Evolutionary conservation across 2,329 filamentous ascomycete species (phyloP).

Genomic region (Aureobasidium sp.): DNA sequence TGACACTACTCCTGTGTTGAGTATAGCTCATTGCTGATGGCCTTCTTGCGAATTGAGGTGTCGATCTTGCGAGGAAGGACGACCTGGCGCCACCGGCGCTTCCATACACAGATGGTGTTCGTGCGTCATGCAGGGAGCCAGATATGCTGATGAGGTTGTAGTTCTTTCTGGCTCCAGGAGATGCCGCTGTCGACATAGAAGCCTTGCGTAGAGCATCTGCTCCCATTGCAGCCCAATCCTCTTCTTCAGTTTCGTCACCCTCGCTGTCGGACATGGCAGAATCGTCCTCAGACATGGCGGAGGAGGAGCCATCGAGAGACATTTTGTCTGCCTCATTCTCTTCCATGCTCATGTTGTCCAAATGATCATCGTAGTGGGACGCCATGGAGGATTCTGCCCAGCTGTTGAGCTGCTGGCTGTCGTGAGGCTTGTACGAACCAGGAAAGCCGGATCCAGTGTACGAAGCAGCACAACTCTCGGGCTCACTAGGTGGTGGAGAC

Average conservation of each 20-base stretch:
- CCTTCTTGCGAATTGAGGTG: slow-evolving; percentile 6
- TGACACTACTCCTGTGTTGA: background rate
- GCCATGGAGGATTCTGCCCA: slow-evolving; percentile 15
- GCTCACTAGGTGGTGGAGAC: slow-evolving; percentile 45
- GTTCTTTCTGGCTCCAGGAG: slow-evolving; percentile 13
- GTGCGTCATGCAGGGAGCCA: slow-evolving; percentile 10
- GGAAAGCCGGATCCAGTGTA: slow-evolving; percentile 25
- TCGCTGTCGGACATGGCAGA: slow-evolving; percentile 20
- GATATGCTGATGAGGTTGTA: slow-evolving; percentile 16
- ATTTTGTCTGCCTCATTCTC: slow-evolving; percentile 91
- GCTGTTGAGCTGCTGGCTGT: slow-evolving; percentile 11
- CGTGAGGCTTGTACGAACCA: slow-evolving; percentile 13
- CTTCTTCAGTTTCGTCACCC: slow-evolving; percentile 79
- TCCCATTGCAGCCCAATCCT: slow-evolving; percentile 89
- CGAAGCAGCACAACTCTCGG: slow-evolving; percentile 27
- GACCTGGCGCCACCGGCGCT: slow-evolving; percentile 12
- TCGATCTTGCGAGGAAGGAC: slow-evolving; percentile 9
- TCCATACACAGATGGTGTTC: slow-evolving; percentile 10
- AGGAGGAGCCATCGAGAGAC: slow-evolving; percentile 74
- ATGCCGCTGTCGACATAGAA: slow-evolving; percentile 31
- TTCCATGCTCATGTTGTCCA: slow-evolving; percentile 54
- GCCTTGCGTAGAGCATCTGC: slow-evolving; percentile 71
- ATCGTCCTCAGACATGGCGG: slow-evolving; percentile 59
- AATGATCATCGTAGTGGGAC: slow-evolving; percentile 13
- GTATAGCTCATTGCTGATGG: slow-evolving; percentile 6